These are phyloP conservation scores for Scutellaria barbata DNA, from an alignment of 257 asterid species.

Conservation along the genomic window DNA sequence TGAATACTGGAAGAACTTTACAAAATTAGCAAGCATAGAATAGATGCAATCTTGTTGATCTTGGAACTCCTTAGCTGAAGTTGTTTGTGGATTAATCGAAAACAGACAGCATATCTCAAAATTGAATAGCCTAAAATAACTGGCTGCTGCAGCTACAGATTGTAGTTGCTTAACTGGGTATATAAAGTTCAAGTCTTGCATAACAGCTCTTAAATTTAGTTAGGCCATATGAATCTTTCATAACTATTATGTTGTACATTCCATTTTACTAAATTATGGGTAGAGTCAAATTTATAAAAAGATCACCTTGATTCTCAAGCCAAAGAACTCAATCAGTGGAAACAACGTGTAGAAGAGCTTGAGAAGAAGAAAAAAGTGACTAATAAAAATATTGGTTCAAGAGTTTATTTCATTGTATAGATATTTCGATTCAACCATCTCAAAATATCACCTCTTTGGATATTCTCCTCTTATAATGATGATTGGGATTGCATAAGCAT, in stretches of 20 bases:
- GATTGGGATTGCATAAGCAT: slow-evolving; percentile 16
- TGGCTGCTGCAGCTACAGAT: slow-evolving; percentile 11
- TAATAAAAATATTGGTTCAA: slow-evolving; percentile 80
- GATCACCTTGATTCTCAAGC: slow-evolving; percentile 75
- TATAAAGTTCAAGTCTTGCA: slow-evolving; percentile 5
- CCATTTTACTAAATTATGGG: slow-evolving; percentile 62
- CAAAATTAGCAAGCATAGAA: slow-evolving; percentile 7
- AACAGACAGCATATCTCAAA: slow-evolving; percentile 25
- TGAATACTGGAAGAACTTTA: slow-evolving; percentile 4
- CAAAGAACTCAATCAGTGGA: slow-evolving; percentile 83
- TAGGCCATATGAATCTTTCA: slow-evolving; percentile 26
- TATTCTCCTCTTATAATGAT: neutral
- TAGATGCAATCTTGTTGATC: slow-evolving; percentile 5
- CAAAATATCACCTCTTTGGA: neutral
- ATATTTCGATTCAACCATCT: slow-evolving; percentile 7
- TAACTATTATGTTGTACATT: slow-evolving; percentile 38
- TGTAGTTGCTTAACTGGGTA: slow-evolving; percentile 12
- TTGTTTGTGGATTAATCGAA: slow-evolving; percentile 14
- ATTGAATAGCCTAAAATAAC: slow-evolving; percentile 27
- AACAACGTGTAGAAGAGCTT: slow-evolving; percentile 78
- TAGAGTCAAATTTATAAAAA: slow-evolving; percentile 77
- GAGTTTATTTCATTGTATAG: slow-evolving; percentile 22
- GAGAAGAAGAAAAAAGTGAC: slow-evolving; percentile 94
- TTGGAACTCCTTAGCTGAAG: slow-evolving; percentile 17
- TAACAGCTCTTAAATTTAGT: slow-evolving; percentile 16